phyloP scores from a whole-genome alignment of 2,329 filamentous ascomycete species.

The Aureobasidium sp. region DNA sequence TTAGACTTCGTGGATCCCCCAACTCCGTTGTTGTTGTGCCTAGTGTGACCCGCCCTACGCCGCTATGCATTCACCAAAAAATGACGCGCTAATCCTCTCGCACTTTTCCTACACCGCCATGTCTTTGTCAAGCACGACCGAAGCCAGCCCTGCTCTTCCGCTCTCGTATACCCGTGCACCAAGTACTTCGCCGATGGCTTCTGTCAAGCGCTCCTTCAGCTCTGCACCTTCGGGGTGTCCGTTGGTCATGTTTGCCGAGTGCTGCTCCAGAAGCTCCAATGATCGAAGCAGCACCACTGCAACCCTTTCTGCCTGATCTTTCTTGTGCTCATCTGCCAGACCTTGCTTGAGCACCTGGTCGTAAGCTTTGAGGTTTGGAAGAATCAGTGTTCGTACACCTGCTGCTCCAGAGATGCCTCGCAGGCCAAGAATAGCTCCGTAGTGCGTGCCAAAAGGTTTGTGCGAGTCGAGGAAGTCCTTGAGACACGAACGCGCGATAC shows the following conservation, averaged over 20 bases:
- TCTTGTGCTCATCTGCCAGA: conserved; percentile 44
- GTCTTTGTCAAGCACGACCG: conserved; percentile 31
- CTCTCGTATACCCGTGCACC: conserved; percentile 17
- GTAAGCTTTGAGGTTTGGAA: conserved; percentile 59
- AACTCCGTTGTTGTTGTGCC: conserved; percentile 4
- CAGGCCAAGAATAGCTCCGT: conserved; percentile 77
- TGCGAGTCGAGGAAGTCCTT: conserved; percentile 85
- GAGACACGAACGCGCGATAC: conserved; percentile 85
- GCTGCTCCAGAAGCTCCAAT: conserved; percentile 45
- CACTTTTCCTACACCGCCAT: conserved; percentile 13
- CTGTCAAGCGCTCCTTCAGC: conserved; percentile 28
- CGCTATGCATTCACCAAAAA: conserved; percentile 4
- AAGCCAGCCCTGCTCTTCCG: conserved; percentile 28
- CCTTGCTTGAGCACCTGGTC: conserved; percentile 52
- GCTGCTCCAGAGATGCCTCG: conserved; percentile 64
- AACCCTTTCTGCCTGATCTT: conserved; percentile 52
- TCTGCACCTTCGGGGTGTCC: conserved; percentile 32
- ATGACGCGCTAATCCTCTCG: neutral
- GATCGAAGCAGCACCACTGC: conserved; percentile 48
- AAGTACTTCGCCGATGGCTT: conserved; percentile 31
- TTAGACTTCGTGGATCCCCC: neutral
- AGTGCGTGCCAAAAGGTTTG: conserved; percentile 75
- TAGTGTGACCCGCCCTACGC: neutral
- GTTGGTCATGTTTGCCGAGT: conserved; percentile 28
- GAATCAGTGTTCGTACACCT: conserved; percentile 53